Evolutionary conservation across 495 filamentous ascomycete genomes (phyloP).

Genomic region (Astrocystis sublimbata): DNA sequence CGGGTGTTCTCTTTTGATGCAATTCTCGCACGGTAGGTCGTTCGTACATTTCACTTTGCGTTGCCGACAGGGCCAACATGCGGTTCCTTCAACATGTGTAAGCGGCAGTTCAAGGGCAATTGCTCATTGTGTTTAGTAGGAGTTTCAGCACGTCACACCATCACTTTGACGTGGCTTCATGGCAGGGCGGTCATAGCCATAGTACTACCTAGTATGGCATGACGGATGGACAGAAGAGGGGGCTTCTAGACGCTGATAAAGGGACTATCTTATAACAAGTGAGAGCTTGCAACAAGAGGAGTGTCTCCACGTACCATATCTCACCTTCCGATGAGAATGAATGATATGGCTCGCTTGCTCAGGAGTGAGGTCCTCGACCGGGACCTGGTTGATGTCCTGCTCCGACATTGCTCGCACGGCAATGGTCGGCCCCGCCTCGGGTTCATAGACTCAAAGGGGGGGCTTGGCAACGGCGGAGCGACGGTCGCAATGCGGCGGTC

Average conservation of each 20-base stretch:
- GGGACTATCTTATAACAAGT: background rate
- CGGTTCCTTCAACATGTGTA: conserved; percentile 48
- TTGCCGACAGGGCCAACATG: conserved; percentile 73
- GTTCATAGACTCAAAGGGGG: background rate
- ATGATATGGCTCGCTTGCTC: conserved; percentile 61
- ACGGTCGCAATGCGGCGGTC: background rate
- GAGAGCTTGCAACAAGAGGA: conserved; percentile 1
- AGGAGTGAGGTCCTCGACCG: conserved; percentile 52
- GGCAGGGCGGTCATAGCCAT: too few relatives aligned
- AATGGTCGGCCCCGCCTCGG: conserved; percentile 25
- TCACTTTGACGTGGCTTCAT: background rate
- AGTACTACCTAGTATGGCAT: background rate
- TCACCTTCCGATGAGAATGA: conserved; percentile 59
- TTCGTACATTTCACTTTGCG: conserved; percentile 77
- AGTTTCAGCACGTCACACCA: background rate
- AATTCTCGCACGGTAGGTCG: conserved; percentile 70
- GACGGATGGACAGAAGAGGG: conserved; percentile 1
- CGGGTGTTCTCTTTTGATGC: conserved; percentile 70
- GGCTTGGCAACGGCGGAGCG: conserved; percentile 12
- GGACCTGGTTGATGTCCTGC: conserved; percentile 37
- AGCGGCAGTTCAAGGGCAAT: conserved; percentile 9
- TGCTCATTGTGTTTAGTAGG: background rate
- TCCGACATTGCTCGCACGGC: conserved; percentile 22
- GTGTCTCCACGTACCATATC: conserved; percentile 51
- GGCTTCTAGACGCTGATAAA: background rate